Percentiles rank a stretch among this genome's conserved stretches.
phyloP scores from a whole-genome alignment of 352 stramenopile species.

The Pythium aristosporum region DNA sequence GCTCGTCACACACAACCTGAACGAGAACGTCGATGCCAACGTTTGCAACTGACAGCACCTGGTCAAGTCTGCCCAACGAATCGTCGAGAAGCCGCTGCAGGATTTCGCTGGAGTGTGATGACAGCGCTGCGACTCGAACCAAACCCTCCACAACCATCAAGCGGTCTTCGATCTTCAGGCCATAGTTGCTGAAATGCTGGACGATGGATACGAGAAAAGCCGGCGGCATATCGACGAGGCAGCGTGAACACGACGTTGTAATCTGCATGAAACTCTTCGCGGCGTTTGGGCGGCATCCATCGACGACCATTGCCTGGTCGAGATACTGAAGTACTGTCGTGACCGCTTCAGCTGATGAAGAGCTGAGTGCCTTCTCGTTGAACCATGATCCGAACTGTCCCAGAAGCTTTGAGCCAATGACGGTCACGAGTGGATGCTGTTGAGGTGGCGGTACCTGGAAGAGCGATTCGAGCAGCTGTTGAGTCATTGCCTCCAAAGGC shows the following conservation, averaged over 20 bases:
- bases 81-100: conserved; percentile 50
- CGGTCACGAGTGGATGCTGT: conserved; percentile 45
- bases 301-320: conserved; percentile 39
- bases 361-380: conserved; percentile 36
- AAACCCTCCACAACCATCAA: conserved; percentile 67
- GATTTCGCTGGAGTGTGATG: conserved; percentile 47
- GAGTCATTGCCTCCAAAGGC: conserved; percentile 41
- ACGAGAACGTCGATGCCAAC: conserved; percentile 4
- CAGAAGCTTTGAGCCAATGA: conserved; percentile 44
- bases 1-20: conserved; percentile 43
- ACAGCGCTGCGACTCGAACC: conserved; percentile 49
- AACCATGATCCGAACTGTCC: conserved; percentile 65
- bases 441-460: conserved; percentile 24
- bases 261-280: conserved; percentile 79
- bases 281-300: conserved; percentile 41
- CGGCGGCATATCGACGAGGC: conserved; percentile 47
- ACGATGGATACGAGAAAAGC: conserved; percentile 43
- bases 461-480: conserved; percentile 44
- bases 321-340: conserved; percentile 54
- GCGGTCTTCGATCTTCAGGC: conserved; percentile 52
- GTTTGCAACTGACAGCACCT: conserved; percentile 30
- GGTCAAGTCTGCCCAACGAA: conserved; percentile 46
- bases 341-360: conserved; percentile 40
- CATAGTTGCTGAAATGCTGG: conserved; percentile 37
- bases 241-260: conserved; percentile 43